phyloP scores from a whole-genome alignment of 2,329 filamentous ascomycete genomes.

The Neoascochyta sp. region DNA sequence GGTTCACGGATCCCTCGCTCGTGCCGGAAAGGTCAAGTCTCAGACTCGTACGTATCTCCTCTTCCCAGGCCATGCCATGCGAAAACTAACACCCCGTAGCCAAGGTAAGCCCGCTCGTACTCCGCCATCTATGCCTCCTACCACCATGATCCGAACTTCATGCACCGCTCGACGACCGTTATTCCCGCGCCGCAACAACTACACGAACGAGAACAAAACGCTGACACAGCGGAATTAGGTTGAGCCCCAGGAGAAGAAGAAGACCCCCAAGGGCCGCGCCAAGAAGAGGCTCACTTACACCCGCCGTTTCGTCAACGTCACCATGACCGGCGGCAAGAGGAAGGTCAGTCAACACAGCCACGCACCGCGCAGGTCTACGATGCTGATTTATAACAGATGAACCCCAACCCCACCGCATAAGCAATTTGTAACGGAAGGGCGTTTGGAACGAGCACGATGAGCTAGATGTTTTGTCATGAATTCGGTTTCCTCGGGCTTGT shows the following conservation, averaged over 20 bases:
- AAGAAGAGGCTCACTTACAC: conserved; percentile 97
- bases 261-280: conserved; percentile 93
- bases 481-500: conserved; percentile 36
- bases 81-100: conserved; percentile 19
- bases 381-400: conserved; percentile 58
- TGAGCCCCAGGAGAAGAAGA: conserved; percentile 91
- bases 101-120: conserved; percentile 20
- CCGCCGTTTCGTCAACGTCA: conserved; percentile 97
- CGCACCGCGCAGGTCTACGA: not conserved
- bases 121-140: not conserved
- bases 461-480: conserved; percentile 36
- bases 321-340: conserved; percentile 95
- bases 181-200: no score
- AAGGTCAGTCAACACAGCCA: conserved; percentile 62
- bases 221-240: conserved; percentile 54
- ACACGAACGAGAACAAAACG: no score
- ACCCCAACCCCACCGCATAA: conserved; percentile 77
- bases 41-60: conserved; percentile 24
- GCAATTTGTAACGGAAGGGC: conserved; percentile 20
- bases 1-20: conserved; percentile 89
- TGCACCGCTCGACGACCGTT: no score
- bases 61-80: conserved; percentile 1
- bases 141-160: no score
- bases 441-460: conserved; percentile 30
- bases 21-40: conserved; percentile 96